phyloP scores from a whole-genome alignment of 1,284 basidiomycete genomes.

The Puccinia hordei region DNA sequence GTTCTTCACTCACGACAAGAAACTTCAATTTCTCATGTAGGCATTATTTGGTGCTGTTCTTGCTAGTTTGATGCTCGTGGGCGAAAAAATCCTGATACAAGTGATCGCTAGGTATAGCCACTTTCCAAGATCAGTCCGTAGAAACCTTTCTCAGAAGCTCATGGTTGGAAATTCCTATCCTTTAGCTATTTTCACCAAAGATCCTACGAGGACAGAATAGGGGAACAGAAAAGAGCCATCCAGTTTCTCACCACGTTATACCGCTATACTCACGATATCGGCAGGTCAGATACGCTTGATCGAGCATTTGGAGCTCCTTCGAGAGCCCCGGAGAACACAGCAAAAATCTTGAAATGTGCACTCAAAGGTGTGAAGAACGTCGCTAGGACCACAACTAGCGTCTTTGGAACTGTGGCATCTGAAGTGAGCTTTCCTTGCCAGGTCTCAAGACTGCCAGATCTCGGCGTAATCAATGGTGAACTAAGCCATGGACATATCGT shows the following conservation, averaged over 20 bases:
- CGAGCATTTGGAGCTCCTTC: conserved; percentile 61
- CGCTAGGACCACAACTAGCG: conserved; percentile 77
- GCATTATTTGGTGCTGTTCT: conserved; percentile 74
- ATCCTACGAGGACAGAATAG: conserved; percentile 79
- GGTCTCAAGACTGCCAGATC: not conserved
- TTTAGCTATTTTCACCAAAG: conserved; percentile 75
- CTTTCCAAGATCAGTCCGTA: not conserved
- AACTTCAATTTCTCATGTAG: conserved; percentile 23
- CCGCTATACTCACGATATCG: conserved; percentile 65
- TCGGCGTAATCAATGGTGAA: not conserved
- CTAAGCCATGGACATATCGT: conserved; percentile 55
- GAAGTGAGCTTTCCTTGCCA: conserved; percentile 6
- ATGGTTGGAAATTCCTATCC: not conserved
- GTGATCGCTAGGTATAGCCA: conserved; percentile 67
- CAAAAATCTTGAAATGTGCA: conserved; percentile 70
- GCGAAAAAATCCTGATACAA: conserved; percentile 84
- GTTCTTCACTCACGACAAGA: conserved; percentile 3
- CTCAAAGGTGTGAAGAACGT: conserved; percentile 71
- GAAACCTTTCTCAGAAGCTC: not conserved
- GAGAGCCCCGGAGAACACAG: conserved; percentile 65
- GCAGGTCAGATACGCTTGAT: conserved; percentile 69
- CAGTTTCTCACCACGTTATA: conserved; percentile 75
- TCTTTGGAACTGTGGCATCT: conserved; percentile 47
- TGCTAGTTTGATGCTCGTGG: conserved; percentile 71
- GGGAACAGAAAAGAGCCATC: conserved; percentile 79